These are phyloP conservation scores for Sporothrix phasma DNA, from an alignment of 2,329 filamentous ascomycete genomes.

Conservation along the genomic window DNA sequence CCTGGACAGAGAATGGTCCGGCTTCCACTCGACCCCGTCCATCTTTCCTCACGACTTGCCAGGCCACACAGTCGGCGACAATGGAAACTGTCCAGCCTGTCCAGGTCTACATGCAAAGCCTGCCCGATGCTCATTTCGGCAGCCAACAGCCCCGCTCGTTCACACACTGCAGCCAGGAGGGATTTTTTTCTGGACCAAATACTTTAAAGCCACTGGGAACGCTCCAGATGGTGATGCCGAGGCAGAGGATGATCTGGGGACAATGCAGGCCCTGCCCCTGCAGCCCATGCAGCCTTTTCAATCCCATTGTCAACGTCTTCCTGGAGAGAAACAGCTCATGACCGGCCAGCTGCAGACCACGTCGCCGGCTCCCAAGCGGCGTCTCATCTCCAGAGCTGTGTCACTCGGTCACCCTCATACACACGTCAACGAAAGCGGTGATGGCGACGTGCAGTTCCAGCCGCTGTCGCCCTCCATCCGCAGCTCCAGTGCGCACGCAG, in stretches of 20 bases:
- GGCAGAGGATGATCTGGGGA: background rate
- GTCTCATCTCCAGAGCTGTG: background rate
- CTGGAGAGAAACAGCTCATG: background rate
- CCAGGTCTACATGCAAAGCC: conserved; percentile 11
- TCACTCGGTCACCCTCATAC: background rate
- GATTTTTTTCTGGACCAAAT: conserved; percentile 18
- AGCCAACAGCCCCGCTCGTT: background rate
- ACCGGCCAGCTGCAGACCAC: background rate
- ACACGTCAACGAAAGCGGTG: background rate
- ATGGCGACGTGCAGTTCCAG: background rate
- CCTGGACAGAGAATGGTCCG: background rate
- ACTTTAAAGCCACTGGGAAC: conserved; percentile 12
- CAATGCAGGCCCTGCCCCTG: background rate
- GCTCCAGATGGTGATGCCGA: background rate
- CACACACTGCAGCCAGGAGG: conserved; percentile 2
- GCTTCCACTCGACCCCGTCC: background rate
- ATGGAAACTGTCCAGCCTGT: background rate
- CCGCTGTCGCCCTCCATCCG: background rate
- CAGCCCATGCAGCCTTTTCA: background rate
- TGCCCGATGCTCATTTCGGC: background rate
- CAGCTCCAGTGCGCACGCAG: background rate
- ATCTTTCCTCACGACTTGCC: background rate
- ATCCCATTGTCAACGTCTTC: background rate
- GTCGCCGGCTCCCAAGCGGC: background rate
- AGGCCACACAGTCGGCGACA: background rate